Conservation (phyloP, 2,329 filamentous ascomycete genomes). For the Penicillium oxalicum region DNA sequence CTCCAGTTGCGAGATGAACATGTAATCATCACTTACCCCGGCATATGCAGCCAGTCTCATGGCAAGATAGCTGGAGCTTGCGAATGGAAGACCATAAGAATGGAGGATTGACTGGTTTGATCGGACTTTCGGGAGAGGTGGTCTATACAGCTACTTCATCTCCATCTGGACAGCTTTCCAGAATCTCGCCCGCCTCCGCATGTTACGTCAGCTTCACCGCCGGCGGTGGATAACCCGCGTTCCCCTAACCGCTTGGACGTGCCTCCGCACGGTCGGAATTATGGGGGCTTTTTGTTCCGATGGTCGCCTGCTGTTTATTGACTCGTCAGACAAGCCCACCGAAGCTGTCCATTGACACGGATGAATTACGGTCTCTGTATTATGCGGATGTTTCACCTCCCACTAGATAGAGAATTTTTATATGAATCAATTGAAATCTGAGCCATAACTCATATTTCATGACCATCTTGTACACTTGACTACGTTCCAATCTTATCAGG, state of each 20-base stretch:
- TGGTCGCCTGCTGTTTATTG: no score
- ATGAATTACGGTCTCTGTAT: no score
- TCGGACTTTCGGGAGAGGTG: conserved; percentile 12
- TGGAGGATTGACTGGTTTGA: conserved; percentile 1
- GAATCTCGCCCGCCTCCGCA: conserved; percentile 18
- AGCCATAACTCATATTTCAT: no score
- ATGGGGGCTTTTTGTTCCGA: no score
- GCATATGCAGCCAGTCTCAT: conserved; percentile 50
- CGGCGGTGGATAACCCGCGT: no score
- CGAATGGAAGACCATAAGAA: conserved; percentile 26
- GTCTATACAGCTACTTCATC: conserved; percentile 8
- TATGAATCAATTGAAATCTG: no score
- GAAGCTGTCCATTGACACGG: no score
- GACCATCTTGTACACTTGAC: no score
- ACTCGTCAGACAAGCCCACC: no score
- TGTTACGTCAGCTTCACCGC: conserved; percentile 20
- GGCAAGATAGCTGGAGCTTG: conserved; percentile 19
- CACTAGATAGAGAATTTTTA: no score
- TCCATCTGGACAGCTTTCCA: conserved; percentile 25
- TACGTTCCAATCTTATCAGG: no score
- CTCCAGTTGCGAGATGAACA: background rate
- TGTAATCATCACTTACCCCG: conserved; percentile 39
- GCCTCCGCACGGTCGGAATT: background rate
- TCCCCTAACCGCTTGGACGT: conserved; percentile 8
- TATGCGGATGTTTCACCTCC: no score